Base-by-base conservation (phyloP, 345 rosid species). In the Carallia brachiata region DNA sequence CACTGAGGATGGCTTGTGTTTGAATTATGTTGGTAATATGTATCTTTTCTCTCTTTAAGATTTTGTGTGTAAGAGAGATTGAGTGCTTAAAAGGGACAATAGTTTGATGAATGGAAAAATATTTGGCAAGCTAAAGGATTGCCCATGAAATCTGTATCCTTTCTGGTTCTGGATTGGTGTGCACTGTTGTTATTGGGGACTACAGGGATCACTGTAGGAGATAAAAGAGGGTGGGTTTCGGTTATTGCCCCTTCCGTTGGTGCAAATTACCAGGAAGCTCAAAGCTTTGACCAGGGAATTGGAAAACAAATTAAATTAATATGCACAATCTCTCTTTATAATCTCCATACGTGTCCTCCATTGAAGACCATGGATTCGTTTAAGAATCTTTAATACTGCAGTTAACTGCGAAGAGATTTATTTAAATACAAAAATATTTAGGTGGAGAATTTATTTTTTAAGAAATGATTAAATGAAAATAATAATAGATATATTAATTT, bases 211-310 rank as follows among this genome's bases (percentile, higher is more conserved):
- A 3, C 58, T 10, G 31, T 4, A 37, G 13, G 28, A 36, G 36
- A 59, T 36, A 27, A 69, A 36, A 63, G 44, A 48, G 34, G 9
- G 6, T 36, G 37, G 7, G 2, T 16, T 7, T 30, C 53, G 13
- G 28, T 44, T 52, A 61, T 69, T 66, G 66, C 75, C 80, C 78
- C 50, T 52, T 18, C 48, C 27, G 1, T 73, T 70, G 67, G 4
- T 4, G 16, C 56, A 72, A 79, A 75, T 63, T 75, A 67, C 70
- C 62, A 5, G 32, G 60, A 56, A 56, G 31, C 16, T 56, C 32
- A 56, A 55, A 1, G 1, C 15, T 3, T 67, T 56, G 31, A 17
- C 23, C 37, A 9, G 4, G 34, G 44, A 54, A 18, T 52, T 37
- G 53, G 39, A 36, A 63, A 7, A 37, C 15, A 40, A 10, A 63